Conservation (phyloP, 345 rosid genomes). For the Turnera subulata region DNA sequence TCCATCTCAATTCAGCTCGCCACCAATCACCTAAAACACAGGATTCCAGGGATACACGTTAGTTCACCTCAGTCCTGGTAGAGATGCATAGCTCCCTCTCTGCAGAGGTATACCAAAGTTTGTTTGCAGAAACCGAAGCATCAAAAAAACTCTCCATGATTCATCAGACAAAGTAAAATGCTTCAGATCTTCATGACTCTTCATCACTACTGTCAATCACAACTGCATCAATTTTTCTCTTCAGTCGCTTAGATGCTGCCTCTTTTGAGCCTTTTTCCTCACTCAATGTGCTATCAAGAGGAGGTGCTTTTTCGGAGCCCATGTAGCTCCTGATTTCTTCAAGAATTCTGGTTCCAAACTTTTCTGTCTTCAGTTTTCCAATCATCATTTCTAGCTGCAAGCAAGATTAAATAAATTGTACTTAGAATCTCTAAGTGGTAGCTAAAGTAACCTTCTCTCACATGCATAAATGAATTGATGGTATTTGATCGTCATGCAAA, state of each 20-base stretch:
- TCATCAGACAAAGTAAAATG: too few relatives aligned
- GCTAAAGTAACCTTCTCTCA: too few relatives aligned
- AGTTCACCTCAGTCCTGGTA: too few relatives aligned
- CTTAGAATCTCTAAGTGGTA: too few relatives aligned
- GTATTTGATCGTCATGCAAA: too few relatives aligned
- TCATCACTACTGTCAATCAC: slow-evolving; percentile 54
- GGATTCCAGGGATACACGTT: too few relatives aligned
- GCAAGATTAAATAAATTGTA: not conserved
- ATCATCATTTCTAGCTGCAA: slow-evolving; percentile 81
- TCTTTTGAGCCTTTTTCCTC: slow-evolving; percentile 29
- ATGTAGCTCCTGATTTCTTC: slow-evolving; percentile 47
- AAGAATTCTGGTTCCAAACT: slow-evolving; percentile 69
- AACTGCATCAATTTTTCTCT: slow-evolving; percentile 46
- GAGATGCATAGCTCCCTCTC: too few relatives aligned
- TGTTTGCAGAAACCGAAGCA: too few relatives aligned
- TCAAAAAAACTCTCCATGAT: not conserved
- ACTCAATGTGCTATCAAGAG: slow-evolving; percentile 14
- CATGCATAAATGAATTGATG: too few relatives aligned
- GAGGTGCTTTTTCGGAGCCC: slow-evolving; percentile 12
- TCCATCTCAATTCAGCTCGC: too few relatives aligned
- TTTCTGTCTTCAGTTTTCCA: slow-evolving; percentile 76
- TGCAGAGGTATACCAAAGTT: too few relatives aligned
- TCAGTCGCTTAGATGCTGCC: slow-evolving; percentile 53
- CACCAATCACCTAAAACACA: too few relatives aligned
- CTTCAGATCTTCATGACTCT: slow-evolving; percentile 14